These are phyloP conservation scores for Melampsora americana DNA, from an alignment of 1,284 basidiomycete genomes.

Conservation along the genomic window DNA sequence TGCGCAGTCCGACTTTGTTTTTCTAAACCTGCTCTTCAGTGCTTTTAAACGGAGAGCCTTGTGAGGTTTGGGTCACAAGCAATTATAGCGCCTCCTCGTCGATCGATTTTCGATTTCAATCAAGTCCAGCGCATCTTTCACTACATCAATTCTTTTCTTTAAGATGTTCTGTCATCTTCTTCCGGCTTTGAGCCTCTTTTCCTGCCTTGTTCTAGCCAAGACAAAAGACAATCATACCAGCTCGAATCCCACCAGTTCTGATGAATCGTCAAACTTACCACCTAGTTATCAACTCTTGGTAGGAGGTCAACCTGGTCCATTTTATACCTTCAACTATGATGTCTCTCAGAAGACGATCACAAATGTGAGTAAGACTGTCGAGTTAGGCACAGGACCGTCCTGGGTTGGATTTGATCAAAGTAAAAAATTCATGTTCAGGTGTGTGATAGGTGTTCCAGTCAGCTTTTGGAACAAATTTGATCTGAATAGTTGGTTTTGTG, in stretches of 20 bases:
- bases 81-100: too few relatives aligned
- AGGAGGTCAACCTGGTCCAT: not conserved
- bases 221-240: not conserved
- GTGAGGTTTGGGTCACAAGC: too few relatives aligned
- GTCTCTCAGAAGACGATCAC: not conserved
- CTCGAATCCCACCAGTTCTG: not conserved
- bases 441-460: not conserved
- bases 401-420: not conserved
- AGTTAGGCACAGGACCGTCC: not conserved
- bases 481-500: not conserved
- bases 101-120: too few relatives aligned
- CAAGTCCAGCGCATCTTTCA: too few relatives aligned
- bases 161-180: too few relatives aligned
- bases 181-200: too few relatives aligned
- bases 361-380: not conserved
- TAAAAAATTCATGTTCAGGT: constrained; percentile 2
- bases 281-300: not conserved
- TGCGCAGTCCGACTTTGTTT: too few relatives aligned
- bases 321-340: not conserved
- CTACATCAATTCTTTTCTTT: too few relatives aligned
- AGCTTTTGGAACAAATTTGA: not conserved
- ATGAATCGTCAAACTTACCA: too few relatives aligned
- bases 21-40: too few relatives aligned
- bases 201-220: too few relatives aligned
- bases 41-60: too few relatives aligned